Conservation (phyloP, 176 grass and related monocot genomes). For the Ensete ventricosum region DNA sequence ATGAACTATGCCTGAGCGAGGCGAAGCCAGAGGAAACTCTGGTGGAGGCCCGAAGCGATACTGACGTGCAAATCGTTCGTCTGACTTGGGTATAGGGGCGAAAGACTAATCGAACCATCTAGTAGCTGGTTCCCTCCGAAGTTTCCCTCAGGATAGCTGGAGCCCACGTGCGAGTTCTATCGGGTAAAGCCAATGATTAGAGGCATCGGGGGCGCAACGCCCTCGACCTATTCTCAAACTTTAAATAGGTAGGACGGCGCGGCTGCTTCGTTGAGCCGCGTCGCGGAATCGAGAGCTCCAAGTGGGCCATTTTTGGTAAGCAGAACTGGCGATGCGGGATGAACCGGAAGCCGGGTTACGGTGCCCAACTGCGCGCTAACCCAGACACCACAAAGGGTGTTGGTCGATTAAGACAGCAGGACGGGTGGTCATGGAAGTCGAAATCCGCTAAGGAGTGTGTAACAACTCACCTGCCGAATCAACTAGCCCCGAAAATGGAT, state of each 20-base stretch:
- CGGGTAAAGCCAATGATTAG: constrained; percentile 85
- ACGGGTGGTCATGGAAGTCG: no score
- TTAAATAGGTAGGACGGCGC: constrained; percentile 72
- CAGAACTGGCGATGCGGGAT: no score
- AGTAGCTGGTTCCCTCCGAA: constrained; percentile 56
- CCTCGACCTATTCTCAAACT: constrained; percentile 87
- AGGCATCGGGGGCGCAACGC: constrained; percentile 68
- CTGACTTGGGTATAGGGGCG: constrained; percentile 45
- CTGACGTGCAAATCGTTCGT: no score
- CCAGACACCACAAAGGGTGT: constrained; percentile 52
- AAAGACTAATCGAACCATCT: constrained; percentile 71
- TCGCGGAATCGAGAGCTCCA: no score
- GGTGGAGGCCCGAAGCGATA: no score
- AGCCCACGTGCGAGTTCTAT: constrained; percentile 35
- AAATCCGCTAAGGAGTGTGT: constrained; percentile 52
- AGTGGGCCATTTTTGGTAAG: no score
- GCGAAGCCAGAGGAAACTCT: no score
- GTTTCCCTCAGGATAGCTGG: constrained; percentile 41
- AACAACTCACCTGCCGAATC: constrained; percentile 52
- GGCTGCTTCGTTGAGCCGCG: constrained; percentile 33
- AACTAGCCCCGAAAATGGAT: constrained; percentile 55
- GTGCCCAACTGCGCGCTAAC: constrained; percentile 39
- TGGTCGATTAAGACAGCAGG: constrained; percentile 40
- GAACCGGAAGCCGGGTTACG: no score
- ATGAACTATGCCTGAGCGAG: no score